Conservation (phyloP, 2,329 filamentous ascomycete genomes). For the Madurella mycetomatis region DNA sequence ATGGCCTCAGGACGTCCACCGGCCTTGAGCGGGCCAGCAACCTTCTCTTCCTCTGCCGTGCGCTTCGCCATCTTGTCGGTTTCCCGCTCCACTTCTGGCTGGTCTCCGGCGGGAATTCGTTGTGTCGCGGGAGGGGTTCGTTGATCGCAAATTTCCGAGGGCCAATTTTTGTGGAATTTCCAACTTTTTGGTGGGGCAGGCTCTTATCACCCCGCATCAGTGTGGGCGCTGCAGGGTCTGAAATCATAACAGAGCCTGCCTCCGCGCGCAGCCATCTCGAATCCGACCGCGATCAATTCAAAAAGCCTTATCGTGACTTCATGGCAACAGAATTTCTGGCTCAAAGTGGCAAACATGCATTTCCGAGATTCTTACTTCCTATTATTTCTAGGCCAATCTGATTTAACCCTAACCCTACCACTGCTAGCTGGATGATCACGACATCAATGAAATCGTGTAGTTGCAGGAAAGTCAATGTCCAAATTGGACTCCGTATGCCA, state of each 20-base stretch:
- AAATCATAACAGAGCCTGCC: no score
- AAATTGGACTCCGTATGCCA: neutral
- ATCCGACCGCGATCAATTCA: no score
- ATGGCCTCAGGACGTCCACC: slow-evolving; percentile 59
- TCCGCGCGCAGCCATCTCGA: no score
- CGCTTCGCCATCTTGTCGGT: slow-evolving; percentile 54
- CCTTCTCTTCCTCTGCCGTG: slow-evolving; percentile 46
- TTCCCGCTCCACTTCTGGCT: neutral
- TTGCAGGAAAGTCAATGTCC: neutral
- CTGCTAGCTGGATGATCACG: no score
- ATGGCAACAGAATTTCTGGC: no score
- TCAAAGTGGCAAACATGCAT: no score
- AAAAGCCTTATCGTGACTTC: no score
- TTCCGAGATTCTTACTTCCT: no score
- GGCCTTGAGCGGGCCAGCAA: slow-evolving; percentile 52
- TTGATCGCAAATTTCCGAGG: slow-evolving; percentile 12
- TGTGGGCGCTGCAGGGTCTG: neutral
- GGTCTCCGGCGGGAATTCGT: neutral
- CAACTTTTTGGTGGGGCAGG: slow-evolving; percentile 24
- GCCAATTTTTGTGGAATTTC: slow-evolving; percentile 24
- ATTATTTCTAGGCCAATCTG: no score
- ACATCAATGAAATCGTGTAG: no score
- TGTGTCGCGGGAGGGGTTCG: neutral
- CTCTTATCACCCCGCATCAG: slow-evolving; percentile 15
- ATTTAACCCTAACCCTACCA: no score